Evolutionary conservation across 768 basidiomycete genomes (phyloP), one percentile per base, ranked within the genome.

Genomic region (Kwoniella pini): DNA sequence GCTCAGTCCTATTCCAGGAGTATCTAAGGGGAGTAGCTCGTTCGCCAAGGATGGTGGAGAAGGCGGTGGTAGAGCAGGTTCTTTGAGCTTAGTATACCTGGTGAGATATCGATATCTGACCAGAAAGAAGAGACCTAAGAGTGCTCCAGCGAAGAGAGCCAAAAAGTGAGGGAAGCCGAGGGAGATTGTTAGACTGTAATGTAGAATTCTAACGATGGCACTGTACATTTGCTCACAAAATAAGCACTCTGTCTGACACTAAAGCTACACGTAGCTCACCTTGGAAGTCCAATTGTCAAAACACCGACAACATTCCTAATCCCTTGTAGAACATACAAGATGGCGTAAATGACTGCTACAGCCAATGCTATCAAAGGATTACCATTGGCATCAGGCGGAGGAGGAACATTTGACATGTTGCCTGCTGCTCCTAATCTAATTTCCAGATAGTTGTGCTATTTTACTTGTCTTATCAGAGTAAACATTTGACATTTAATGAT

Each of bases 81-180:
- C 79, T 61, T 80, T 77, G 33, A 81, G 69, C 39, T 76, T 70
- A 22, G 76, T 79, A 58, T 82, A 82, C 54, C 75, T 73, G 11
- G 79, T 80, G 31, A 81, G 66, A 64, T 80, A 81, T 27, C 76
- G 56, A 59, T 81, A 81, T 56, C 91, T 87, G 60, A 95, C 87
- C 83, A 89, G 88, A 70, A 93, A 89, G 77, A 90, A 89, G 19
- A 90, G 74, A 6, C 83, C 87, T 46, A 88, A 81, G 2, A 84
- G 82, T 3, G 86, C 86, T 17, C 86, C 81, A 13, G 82, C 79
- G 65, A 92, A 90, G 10, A 95, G 82, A 62, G 88, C 82, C 5
- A 88, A 87, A 66, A 97, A 88, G 42, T 88, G 89, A 84, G 91
- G 92, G 78, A 96, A 96, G 68, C 90, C 90, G 45, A 98, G 84